Evolutionary conservation across 1,139 yeast species (phyloP).

Genomic region (Blastobotrys buckinghamii): DNA sequence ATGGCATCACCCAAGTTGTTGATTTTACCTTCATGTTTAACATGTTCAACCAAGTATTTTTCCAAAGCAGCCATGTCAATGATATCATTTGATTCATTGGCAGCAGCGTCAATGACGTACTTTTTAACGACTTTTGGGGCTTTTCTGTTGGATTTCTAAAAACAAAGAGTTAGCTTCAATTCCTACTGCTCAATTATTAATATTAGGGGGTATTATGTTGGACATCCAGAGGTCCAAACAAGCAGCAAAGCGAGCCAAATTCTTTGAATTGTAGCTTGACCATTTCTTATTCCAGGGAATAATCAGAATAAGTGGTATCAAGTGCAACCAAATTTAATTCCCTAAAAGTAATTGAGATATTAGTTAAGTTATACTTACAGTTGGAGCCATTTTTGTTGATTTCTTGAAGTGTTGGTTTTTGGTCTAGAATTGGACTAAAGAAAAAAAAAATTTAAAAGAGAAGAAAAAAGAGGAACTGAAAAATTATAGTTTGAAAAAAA

Average conservation of each 20-base stretch:
- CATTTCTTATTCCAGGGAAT: neutral
- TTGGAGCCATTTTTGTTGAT: conserved; percentile 69
- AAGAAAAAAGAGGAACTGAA: neutral
- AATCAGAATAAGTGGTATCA: too few relatives aligned
- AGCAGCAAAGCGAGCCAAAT: conserved; percentile 26
- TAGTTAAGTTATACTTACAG: conserved; percentile 46
- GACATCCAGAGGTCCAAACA: conserved; percentile 14
- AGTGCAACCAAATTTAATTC: too few relatives aligned
- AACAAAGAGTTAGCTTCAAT: conserved; percentile 35
- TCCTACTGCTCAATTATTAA: conserved; percentile 33
- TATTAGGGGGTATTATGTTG: conserved; percentile 2
- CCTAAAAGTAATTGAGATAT: neutral
- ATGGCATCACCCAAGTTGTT: conserved; percentile 97
- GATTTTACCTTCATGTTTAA: conserved; percentile 94
- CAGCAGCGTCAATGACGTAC: conserved; percentile 94
- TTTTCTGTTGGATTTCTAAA: conserved; percentile 68
- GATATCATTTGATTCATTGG: conserved; percentile 91
- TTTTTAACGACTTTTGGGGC: conserved; percentile 52
- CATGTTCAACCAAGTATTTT: conserved; percentile 97
- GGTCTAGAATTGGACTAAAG: neutral
- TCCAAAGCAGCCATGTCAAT: conserved; percentile 98
- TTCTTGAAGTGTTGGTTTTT: neutral
- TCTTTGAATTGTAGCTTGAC: neutral
- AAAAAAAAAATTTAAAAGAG: neutral
- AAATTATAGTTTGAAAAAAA: neutral